phyloP scores from a whole-genome alignment of 202 grass and related monocot species.

The Zoysia matrella region DNA sequence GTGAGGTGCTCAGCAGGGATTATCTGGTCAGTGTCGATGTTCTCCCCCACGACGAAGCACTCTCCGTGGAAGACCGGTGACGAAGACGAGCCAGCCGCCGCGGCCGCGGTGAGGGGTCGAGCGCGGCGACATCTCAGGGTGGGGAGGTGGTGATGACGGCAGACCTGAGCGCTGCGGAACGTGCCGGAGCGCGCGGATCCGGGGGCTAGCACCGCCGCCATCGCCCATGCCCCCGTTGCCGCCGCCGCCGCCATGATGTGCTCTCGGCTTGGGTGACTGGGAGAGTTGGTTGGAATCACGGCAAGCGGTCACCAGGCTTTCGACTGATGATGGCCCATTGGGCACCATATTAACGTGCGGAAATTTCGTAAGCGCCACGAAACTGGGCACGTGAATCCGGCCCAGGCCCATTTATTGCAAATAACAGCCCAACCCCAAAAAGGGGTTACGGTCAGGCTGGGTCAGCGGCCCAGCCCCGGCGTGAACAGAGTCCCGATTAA shows the following conservation, averaged over 20 bases:
- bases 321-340: neutral
- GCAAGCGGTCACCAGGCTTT: neutral
- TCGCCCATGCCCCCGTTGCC: neutral
- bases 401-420: neutral
- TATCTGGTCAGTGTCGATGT: slow-evolving; percentile 99
- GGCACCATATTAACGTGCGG: neutral
- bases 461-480: no score
- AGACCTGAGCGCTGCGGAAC: neutral
- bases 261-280: neutral
- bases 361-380: slow-evolving; percentile 32
- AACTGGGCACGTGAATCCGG: neutral
- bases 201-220: neutral
- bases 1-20: slow-evolving; percentile 96
- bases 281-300: neutral
- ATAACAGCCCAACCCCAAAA: no score
- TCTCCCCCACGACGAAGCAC: slow-evolving; percentile 86
- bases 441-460: no score
- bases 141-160: neutral
- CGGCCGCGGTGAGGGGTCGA: slow-evolving; percentile 1
- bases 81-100: slow-evolving; percentile 26
- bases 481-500: no score
- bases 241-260: slow-evolving; percentile 29
- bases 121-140: slow-evolving; percentile 26
- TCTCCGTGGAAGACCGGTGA: slow-evolving; percentile 68
- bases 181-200: neutral